Percentiles rank a stretch among this genome's conserved stretches.
Conservation (phyloP, 768 basidiomycete genomes). For the Trametopsis cervina region DNA sequence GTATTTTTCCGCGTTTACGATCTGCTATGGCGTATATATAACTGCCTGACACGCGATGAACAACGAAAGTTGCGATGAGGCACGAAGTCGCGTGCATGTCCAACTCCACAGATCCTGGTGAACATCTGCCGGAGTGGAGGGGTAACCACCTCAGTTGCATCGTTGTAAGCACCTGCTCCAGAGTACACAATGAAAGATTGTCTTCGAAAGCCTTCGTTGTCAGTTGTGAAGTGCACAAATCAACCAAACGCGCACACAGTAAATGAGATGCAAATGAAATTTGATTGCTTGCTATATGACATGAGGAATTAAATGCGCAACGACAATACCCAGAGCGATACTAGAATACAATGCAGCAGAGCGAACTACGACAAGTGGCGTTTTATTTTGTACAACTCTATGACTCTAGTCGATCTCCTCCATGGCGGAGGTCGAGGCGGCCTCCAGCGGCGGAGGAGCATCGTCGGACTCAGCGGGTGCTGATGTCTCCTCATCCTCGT, state of each 20-base stretch:
- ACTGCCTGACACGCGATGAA: too few relatives aligned
- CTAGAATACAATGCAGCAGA: constrained; percentile 8
- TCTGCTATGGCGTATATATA: not conserved
- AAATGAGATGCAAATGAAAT: not conserved
- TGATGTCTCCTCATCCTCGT: constrained; percentile 46
- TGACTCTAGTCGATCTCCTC: constrained; percentile 84
- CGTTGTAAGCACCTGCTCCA: too few relatives aligned
- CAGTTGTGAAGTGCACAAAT: too few relatives aligned
- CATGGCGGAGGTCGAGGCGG: constrained; percentile 77
- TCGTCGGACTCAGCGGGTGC: constrained; percentile 38
- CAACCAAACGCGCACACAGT: too few relatives aligned
- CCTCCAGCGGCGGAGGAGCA: constrained; percentile 47
- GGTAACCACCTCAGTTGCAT: too few relatives aligned
- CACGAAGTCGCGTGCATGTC: too few relatives aligned
- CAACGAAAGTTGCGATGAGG: too few relatives aligned
- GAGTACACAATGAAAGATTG: too few relatives aligned
- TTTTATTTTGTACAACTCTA: not conserved
- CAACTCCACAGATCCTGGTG: too few relatives aligned
- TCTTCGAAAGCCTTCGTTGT: too few relatives aligned
- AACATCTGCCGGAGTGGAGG: too few relatives aligned
- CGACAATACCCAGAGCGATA: constrained; percentile 7
- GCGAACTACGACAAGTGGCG: not conserved
- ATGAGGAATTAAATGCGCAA: constrained; percentile 2
- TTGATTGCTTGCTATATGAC: not conserved
- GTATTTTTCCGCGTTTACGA: constrained; percentile 4